Percentiles rank a stretch among this genome's conserved stretches.
These are phyloP conservation scores for Pseudonitzschia pungens DNA, from an alignment of 108 stramenopile genomes.

Conservation along the genomic window DNA sequence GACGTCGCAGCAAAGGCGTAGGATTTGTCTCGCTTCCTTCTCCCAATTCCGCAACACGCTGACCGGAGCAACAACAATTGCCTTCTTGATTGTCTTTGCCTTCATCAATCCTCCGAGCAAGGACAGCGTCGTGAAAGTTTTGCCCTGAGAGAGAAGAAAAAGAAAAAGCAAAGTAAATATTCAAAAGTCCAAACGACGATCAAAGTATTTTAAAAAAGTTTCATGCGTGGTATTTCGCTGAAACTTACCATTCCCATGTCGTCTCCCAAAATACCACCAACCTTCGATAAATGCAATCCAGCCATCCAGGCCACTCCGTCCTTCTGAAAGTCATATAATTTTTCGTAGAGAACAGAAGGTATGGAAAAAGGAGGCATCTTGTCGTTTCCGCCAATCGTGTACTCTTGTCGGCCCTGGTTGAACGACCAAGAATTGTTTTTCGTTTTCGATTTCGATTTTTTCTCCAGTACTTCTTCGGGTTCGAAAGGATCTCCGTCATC, in stretches of 20 bases:
- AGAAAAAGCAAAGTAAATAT: background rate
- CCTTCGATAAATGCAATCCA: conserved; percentile 59
- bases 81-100: conserved; percentile 66
- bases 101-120: conserved; percentile 73
- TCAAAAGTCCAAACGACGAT: background rate
- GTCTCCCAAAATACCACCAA: conserved; percentile 73
- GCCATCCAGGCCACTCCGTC: conserved; percentile 94
- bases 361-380: conserved; percentile 61
- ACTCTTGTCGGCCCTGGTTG: conserved; percentile 20
- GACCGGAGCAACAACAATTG: conserved; percentile 71
- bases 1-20: conserved; percentile 46
- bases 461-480: background rate
- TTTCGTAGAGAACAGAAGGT: conserved; percentile 51
- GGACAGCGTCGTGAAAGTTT: conserved; percentile 66
- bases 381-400: conserved; percentile 14
- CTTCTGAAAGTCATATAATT: conserved; percentile 77
- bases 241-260: conserved; percentile 34
- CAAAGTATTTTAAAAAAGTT: background rate
- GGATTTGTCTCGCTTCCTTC: conserved; percentile 60
- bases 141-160: conserved; percentile 37
- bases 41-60: conserved; percentile 75
- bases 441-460: background rate
- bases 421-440: conserved; percentile 19
- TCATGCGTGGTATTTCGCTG: background rate
- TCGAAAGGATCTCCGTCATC: conserved; percentile 1